Percentiles rank a stretch among this genome's conserved stretches.
phyloP scores from a whole-genome alignment of 768 basidiomycete species.

The Mycena maculata region DNA sequence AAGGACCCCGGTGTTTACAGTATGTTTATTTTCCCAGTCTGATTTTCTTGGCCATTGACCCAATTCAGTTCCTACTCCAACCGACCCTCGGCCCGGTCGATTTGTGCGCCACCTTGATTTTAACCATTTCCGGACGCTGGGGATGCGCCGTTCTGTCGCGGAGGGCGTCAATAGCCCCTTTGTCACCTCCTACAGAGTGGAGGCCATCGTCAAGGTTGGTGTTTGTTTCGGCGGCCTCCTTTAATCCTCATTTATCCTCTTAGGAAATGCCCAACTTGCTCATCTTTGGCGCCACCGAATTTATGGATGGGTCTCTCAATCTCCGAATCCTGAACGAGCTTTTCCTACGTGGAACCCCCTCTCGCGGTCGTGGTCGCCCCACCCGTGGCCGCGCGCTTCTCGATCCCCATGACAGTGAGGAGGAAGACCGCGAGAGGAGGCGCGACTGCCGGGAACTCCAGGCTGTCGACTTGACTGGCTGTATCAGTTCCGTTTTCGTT shows the following conservation, averaged over 20 bases:
- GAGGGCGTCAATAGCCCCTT: slow-evolving; percentile 92
- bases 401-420: slow-evolving; percentile 71
- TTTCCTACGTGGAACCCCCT: slow-evolving; percentile 84
- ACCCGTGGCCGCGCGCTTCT: slow-evolving; percentile 70
- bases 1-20: slow-evolving; percentile 79
- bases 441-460: slow-evolving; percentile 82
- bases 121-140: slow-evolving; percentile 96
- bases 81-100: slow-evolving; percentile 80
- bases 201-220: slow-evolving; percentile 79
- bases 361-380: slow-evolving; percentile 75
- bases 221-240: slow-evolving; percentile 17
- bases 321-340: slow-evolving; percentile 89
- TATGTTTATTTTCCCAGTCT: slow-evolving; percentile 46
- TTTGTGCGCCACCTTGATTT: slow-evolving; percentile 92
- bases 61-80: slow-evolving; percentile 69
- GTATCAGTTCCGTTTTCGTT: slow-evolving; percentile 91
- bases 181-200: slow-evolving; percentile 90
- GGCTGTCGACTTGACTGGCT: slow-evolving; percentile 94
- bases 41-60: slow-evolving; percentile 14
- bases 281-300: slow-evolving; percentile 96
- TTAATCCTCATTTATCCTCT: slow-evolving; percentile 30
- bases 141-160: slow-evolving; percentile 92
- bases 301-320: slow-evolving; percentile 95
- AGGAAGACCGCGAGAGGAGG: slow-evolving; percentile 81
- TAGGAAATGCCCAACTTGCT: slow-evolving; percentile 91